phyloP scores from a whole-genome alignment of 345 rosid genomes.

The Populus tremula region DNA sequence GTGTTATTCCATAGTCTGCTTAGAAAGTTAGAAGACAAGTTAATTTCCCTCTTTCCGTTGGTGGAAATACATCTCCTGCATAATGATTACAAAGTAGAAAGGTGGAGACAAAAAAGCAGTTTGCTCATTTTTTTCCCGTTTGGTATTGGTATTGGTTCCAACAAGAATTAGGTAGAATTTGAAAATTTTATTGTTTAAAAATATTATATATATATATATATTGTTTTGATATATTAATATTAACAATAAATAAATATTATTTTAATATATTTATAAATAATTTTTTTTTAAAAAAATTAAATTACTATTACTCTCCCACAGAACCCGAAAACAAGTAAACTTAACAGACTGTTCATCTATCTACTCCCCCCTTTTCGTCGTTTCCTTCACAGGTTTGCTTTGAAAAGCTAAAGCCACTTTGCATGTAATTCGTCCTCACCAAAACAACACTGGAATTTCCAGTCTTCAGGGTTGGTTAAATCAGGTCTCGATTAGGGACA shows the following conservation, averaged over 20 bases:
- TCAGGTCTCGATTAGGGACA: background rate
- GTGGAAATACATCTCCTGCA: background rate
- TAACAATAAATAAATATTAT: background rate
- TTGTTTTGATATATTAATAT: no score
- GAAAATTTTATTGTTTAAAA: no score
- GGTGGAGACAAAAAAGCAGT: background rate
- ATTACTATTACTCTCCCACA: no score
- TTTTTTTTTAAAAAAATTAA: no score
- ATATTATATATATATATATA: no score
- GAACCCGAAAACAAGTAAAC: no score
- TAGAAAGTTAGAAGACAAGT: background rate
- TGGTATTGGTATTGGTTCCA: no score
- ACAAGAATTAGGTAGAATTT: no score
- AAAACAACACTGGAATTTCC: background rate
- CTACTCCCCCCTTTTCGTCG: background rate
- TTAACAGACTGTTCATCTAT: background rate
- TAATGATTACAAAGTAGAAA: conserved; percentile 20
- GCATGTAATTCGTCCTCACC: background rate
- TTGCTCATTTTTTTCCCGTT: background rate
- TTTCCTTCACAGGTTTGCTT: background rate
- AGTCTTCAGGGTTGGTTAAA: background rate
- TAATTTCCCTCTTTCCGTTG: background rate
- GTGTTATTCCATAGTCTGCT: background rate
- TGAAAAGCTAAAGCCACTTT: conserved; percentile 3
- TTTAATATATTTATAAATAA: no score